phyloP scores from a whole-genome alignment of 352 stramenopile genomes.

The Globisporangium acanthophoron region DNA sequence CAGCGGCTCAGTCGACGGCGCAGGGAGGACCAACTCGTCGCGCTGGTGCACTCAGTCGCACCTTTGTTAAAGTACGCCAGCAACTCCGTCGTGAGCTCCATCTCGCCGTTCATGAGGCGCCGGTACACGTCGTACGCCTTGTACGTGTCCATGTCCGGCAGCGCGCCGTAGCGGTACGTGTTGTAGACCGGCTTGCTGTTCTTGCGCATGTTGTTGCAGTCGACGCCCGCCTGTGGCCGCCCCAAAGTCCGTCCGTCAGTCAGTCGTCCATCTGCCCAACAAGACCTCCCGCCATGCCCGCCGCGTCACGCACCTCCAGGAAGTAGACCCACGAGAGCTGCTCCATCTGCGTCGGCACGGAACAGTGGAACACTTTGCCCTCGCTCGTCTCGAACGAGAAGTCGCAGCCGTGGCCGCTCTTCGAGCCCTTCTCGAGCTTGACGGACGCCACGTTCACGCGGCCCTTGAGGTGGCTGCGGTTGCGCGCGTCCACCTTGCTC shows the following conservation, averaged over 20 bases:
- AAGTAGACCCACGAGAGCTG: constrained; percentile 85
- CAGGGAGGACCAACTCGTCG: no score
- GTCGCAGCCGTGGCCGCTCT: constrained; percentile 76
- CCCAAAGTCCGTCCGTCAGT: neutral
- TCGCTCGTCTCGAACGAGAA: constrained; percentile 84
- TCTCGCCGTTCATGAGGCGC: constrained; percentile 55
- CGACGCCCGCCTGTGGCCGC: constrained; percentile 40
- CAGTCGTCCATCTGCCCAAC: no score
- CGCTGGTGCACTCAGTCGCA: constrained; percentile 2
- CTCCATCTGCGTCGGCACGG: constrained; percentile 71
- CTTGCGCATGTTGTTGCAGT: constrained; percentile 76
- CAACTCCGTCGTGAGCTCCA: constrained; percentile 48
- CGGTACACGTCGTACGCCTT: constrained; percentile 76
- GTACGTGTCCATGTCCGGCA: constrained; percentile 75
- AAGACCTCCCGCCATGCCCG: no score
- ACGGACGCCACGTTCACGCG: constrained; percentile 76
- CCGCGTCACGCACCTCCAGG: constrained; percentile 40
- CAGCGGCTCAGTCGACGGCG: no score
- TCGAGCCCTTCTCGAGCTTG: constrained; percentile 71
- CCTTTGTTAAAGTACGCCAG: constrained; percentile 86
- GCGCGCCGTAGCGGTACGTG: constrained; percentile 56
- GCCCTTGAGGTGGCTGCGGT: constrained; percentile 81
- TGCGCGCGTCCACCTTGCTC: constrained; percentile 84
- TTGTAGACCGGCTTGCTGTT: constrained; percentile 83
- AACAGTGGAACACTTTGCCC: constrained; percentile 82